Base-by-base conservation (phyloP, 352 stramenopile species). In the Phytophthora syringae region DNA sequence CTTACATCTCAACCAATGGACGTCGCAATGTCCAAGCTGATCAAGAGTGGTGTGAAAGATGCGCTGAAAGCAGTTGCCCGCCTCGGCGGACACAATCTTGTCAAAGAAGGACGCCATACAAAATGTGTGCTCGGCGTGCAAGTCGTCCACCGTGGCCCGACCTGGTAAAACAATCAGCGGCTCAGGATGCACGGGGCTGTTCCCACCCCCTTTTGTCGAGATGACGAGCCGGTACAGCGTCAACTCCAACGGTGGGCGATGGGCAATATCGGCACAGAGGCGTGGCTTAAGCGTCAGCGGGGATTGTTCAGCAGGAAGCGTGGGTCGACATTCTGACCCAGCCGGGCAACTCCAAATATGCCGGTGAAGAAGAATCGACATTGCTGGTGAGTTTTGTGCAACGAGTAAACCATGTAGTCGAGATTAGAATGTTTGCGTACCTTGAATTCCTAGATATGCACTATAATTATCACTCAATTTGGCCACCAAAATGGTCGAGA, bases 161-260 rank as follows among this genome's bases (percentile, higher is more conserved):
- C 30, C 53, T 10, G 39, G 45, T 22, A 39, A 11, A 3, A 9
- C 12, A 10, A 16, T 39, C 11, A 60, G 56, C 18, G 64, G 72
- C 11, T 74, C 74, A 9, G 37, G n/a, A 21, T 32, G 12, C 20
- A 61, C 53, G 5, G 53, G 53, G 13, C 30, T 52, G 40, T 53
- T 39, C 15, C 53, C 53, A 11, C 53, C 28, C 0, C 52, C 40
- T 11, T 2, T 61, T 12, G 42, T 37, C 18, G 51, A 61, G 25
- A 61, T 52, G 40, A 27, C 27, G 20, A 61, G 22, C 18, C 42
- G 42, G 7, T 18, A 39, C 4, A n/a, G 3, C 0, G 18, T 61
- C 20, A 39, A 61, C n/a, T 34, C 16, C 5, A 43, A 51, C 27
- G 39, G 52, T 22, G 39, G 52, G 39, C 40, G 1, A 34, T 32